Evolutionary conservation across 2,329 filamentous ascomycete genomes (phyloP).

Genomic region (Exophiala sp.): DNA sequence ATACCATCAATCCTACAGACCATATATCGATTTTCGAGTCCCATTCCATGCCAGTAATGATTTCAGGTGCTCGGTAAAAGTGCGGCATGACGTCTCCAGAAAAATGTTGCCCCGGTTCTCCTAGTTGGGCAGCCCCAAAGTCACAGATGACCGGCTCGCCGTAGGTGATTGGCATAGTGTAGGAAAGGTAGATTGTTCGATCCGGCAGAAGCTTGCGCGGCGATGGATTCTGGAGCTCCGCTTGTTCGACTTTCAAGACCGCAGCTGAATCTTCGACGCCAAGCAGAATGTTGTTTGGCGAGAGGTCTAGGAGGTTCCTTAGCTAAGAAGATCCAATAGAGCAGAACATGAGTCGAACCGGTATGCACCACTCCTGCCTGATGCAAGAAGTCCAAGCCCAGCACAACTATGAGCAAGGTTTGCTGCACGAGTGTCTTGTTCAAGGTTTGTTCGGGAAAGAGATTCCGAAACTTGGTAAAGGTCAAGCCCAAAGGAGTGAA

Average conservation of each 20-base stretch:
- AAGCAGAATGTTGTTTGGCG: constrained; percentile 33
- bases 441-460: constrained; percentile 16
- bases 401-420: constrained; percentile 24
- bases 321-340: neutral
- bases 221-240: constrained; percentile 11
- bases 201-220: constrained; percentile 31
- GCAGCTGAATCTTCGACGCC: constrained; percentile 14
- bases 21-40: constrained; percentile 32
- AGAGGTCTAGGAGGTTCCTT: constrained; percentile 29
- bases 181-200: constrained; percentile 31
- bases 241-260: constrained; percentile 7
- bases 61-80: constrained; percentile 32
- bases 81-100: constrained; percentile 29
- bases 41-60: constrained; percentile 32
- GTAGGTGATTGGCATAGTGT: constrained; percentile 8
- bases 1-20: constrained; percentile 31
- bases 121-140: constrained; percentile 30
- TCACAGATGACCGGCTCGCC: constrained; percentile 30
- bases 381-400: constrained; percentile 32
- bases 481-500: constrained; percentile 28
- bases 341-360: constrained; percentile 19
- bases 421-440: constrained; percentile 27
- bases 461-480: neutral
- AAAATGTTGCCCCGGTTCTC: constrained; percentile 19
- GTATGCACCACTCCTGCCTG: constrained; percentile 30